Base-by-base conservation (phyloP, 2,329 filamentous ascomycete species). In the Curvularia lunata region DNA sequence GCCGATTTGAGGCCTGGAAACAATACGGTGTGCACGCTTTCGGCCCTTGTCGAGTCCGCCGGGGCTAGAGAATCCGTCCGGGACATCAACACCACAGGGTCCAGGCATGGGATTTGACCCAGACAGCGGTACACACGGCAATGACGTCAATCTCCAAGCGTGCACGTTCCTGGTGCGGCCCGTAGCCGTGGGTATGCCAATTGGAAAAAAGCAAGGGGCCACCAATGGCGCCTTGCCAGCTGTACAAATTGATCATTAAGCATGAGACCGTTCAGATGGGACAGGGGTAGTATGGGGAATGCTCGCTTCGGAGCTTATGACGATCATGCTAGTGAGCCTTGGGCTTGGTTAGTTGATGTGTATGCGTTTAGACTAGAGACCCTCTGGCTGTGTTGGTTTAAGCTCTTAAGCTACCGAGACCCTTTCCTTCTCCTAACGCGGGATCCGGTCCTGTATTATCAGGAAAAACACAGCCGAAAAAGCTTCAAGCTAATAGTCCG, bases 171-270 rank as follows among this genome's bases (percentile, higher is more conserved):
- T 67, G 66, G 62, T 53, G 62, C 68, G 66, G 71, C 57, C 68
- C 67, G 68, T 64, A 63, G 52, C 70, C 60, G 66, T 59, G 51
- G 45, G 57, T 54, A 63, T 52, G 49, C 72, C 65, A 66, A 66
- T 68, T 61, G 67, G 32, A 66, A 42, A 57, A 49, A 55, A 50
- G 48, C 58, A 42, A 52, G 27, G 49, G 59, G 52, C 54, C 62
- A 57, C 73, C 73, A 76, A 75, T 75, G 58, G 66, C 60, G 50
- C 62, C 50, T 19, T 71, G 73, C 71, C 72, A 76, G 70, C 71
- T 75, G 72, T 74, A 71, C 71, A 69, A 64, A 62, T 59, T 25
- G 67, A 73, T 74, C 67, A 72, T 66, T 58, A 54, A 64, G 69
- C 68, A 72, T 75, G 58, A 59, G 40, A 50, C 57, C 46, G 55